phyloP scores from a whole-genome alignment of 2,329 filamentous ascomycete genomes.

The Colletotrichum costaricense region DNA sequence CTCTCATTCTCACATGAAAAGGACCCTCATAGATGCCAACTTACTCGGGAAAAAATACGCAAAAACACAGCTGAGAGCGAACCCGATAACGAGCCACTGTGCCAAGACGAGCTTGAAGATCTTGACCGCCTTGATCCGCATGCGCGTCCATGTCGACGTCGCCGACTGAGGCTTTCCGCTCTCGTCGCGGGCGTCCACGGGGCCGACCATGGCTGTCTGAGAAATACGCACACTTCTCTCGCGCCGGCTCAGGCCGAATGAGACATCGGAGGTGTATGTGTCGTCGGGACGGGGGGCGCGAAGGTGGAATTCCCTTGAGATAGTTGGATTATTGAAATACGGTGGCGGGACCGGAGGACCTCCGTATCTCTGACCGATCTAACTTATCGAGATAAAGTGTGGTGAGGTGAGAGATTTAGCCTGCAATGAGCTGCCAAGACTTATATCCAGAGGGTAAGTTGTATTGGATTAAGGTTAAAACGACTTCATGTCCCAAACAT shows the following conservation, averaged over 20 bases:
- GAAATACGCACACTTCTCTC: background rate
- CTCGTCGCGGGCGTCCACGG: background rate
- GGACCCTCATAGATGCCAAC: constrained; percentile 29
- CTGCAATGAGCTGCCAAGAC: background rate
- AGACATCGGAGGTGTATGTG: constrained; percentile 5
- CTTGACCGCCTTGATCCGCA: constrained; percentile 12
- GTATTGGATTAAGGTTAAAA: background rate
- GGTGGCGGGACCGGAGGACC: too few species aligned
- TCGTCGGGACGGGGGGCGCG: too few species aligned
- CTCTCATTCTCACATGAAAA: too few species aligned
- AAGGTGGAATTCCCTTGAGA: background rate
- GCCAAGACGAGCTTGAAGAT: constrained; percentile 54
- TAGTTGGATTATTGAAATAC: too few species aligned
- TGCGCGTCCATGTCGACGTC: background rate
- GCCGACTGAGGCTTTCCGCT: background rate
- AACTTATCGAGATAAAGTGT: background rate
- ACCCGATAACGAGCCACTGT: constrained; percentile 75
- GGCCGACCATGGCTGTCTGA: constrained; percentile 13
- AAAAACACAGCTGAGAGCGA: constrained; percentile 63
- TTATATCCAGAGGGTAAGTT: background rate
- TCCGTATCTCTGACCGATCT: background rate
- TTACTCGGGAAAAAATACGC: constrained; percentile 57
- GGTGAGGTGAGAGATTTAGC: background rate
- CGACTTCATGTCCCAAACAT: background rate
- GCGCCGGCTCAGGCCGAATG: background rate